Evolutionary conservation across 2,329 filamentous ascomycete genomes (phyloP).

Genomic region (Colletotrichum scovillei): DNA sequence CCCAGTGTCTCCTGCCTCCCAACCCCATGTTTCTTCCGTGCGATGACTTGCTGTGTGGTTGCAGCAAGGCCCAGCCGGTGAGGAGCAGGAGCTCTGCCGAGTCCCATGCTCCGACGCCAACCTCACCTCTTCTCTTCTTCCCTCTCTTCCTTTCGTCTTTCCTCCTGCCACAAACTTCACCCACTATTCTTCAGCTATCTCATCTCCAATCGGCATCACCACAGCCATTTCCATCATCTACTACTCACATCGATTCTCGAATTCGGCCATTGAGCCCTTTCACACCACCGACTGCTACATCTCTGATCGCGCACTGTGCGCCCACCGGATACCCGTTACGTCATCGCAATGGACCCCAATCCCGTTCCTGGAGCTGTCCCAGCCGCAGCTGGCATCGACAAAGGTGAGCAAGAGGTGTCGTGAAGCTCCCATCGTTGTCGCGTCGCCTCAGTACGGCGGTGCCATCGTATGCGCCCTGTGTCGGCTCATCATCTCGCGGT

Average conservation of each 20-base stretch:
- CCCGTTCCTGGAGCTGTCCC: conserved; percentile 33
- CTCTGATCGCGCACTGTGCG: conserved; percentile 27
- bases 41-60: conserved; percentile 33
- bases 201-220: conserved; percentile 15
- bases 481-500: background rate
- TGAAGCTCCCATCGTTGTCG: conserved; percentile 21
- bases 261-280: conserved; percentile 25
- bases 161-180: conserved; percentile 9
- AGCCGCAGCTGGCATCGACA: conserved; percentile 40
- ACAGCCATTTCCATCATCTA: background rate
- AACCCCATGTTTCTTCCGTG: conserved; percentile 33
- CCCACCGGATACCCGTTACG: conserved; percentile 39
- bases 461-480: background rate
- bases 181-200: conserved; percentile 4
- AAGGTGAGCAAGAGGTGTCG: conserved; percentile 40
- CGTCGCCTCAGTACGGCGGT: background rate
- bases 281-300: background rate
- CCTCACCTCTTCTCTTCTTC: conserved; percentile 36
- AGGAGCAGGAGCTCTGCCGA: conserved; percentile 5
- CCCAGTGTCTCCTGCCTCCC: background rate
- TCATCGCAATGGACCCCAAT: conserved; percentile 49
- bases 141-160: conserved; percentile 25
- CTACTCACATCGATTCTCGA: background rate
- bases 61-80: conserved; percentile 10
- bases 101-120: conserved; percentile 24